Evolutionary conservation across 164 flowering plant species (phyloP), one percentile per base, ranked within the genome.

Genomic region (Stephania japonica): DNA sequence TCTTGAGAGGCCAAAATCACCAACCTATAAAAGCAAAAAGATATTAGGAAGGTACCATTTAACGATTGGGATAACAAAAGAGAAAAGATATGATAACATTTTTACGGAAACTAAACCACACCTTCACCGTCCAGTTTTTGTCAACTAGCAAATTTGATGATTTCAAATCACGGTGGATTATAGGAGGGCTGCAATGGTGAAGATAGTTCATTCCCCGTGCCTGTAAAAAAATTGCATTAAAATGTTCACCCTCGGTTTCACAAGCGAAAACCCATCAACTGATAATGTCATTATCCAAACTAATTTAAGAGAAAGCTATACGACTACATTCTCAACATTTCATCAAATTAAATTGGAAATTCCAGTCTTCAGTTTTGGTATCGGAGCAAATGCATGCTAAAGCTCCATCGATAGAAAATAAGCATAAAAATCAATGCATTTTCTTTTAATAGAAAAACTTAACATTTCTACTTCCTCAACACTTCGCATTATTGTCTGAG

Each of bases 41-140:
- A 43, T 24, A 72, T 21, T 10, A 49, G 12, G 49, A 26, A 7
- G n/a, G 63, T 16, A 23, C 41, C 11, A 43, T 59, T 23, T 42
- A 32, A 32, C 3, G 38, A 23, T 38, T 21, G 21, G 7, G 26
- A 47, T 43, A 59, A 41, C 43, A 24, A 19, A 63, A 44, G 76
- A 69, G 47, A 63, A 38, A 65, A 47, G 14, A 25, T 6, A 13
- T 24, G 18, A 21, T 50, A 59, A 76, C 23, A 47, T 49, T 26
- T 7, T 10, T 10, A 64, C 16, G 21, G 27, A 68, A 73, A 14
- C 13, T 67, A 67, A 76, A 32, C 44, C 75, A 74, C 24, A 96
- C 99, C 97, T 93, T 96, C 70, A 93, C 99, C 38, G 88, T 93
- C 98, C 97, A 96, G 82, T 93, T 92, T 81, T 79, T 93, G 78